Evolutionary conservation across 495 filamentous ascomycete genomes (phyloP).

Genomic region (Neurospora sp.): DNA sequence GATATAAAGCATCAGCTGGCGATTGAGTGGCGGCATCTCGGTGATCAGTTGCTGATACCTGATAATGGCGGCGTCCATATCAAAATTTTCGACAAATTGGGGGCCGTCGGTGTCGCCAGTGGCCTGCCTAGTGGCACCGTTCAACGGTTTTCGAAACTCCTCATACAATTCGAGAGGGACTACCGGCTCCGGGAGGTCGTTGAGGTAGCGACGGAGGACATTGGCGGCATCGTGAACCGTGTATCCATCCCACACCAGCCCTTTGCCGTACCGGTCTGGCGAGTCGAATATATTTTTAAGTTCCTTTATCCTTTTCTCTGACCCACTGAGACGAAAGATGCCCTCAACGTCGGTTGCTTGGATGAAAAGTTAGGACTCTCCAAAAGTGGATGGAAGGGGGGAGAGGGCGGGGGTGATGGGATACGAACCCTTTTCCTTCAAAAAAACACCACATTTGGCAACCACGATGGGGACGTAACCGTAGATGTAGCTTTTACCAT

Average conservation of each 20-base stretch:
- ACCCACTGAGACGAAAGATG: slow-evolving; percentile 92
- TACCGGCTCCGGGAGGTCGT: slow-evolving; percentile 90
- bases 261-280: slow-evolving; percentile 93
- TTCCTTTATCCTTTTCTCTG: slow-evolving; percentile 97
- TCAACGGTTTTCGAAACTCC: slow-evolving; percentile 75
- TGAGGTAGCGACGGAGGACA: slow-evolving; percentile 88
- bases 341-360: slow-evolving; percentile 92
- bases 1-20: slow-evolving; percentile 92
- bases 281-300: slow-evolving; percentile 86
- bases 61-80: slow-evolving; percentile 63
- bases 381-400: slow-evolving; percentile 13
- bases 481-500: slow-evolving; percentile 93
- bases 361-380: neutral
- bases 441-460: slow-evolving; percentile 93
- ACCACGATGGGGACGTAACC: slow-evolving; percentile 98
- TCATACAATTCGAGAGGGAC: slow-evolving; percentile 93
- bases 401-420: neutral
- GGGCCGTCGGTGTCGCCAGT: slow-evolving; percentile 48
- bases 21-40: slow-evolving; percentile 85
- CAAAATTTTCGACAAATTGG: slow-evolving; percentile 55
- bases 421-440: slow-evolving; percentile 91
- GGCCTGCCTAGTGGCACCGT: slow-evolving; percentile 64
- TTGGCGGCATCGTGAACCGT: slow-evolving; percentile 99
- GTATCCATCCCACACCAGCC: slow-evolving; percentile 92
- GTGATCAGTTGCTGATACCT: slow-evolving; percentile 86